Evolutionary conservation across 495 filamentous ascomycete genomes (phyloP).

Genomic region (Trichoderma orchidacearum): DNA sequence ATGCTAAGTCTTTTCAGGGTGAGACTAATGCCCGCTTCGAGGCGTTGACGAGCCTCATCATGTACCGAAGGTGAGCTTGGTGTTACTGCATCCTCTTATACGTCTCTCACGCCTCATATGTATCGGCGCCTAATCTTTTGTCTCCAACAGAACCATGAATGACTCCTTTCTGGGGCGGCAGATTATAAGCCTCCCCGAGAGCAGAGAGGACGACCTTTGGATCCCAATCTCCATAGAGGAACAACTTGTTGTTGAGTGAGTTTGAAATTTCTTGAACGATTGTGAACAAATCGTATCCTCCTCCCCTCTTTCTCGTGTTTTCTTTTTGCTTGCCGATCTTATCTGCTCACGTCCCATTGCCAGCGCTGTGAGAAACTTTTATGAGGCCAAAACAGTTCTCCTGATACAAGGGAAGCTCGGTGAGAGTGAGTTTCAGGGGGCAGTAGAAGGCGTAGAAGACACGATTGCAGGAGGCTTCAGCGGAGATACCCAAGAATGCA

Average conservation of each 20-base stretch:
- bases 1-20: background rate
- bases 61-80: constrained; percentile 1
- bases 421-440: background rate
- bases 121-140: background rate
- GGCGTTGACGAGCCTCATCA: background rate
- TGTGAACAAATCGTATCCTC: no score
- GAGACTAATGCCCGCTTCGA: background rate
- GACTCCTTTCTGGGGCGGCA: background rate
- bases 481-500: background rate
- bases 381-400: background rate
- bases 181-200: background rate
- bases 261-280: background rate
- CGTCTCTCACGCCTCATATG: background rate
- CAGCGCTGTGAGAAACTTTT: background rate
- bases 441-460: background rate
- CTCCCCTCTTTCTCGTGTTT: background rate
- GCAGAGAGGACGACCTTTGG: background rate
- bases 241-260: background rate
- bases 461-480: background rate
- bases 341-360: background rate
- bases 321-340: background rate
- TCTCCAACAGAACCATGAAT: background rate
- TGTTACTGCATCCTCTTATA: background rate
- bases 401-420: background rate
- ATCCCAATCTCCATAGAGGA: background rate